These are phyloP conservation scores for Aureobasidium sp. DNA, from an alignment of 2,329 filamentous ascomycete genomes.

Conservation along the genomic window DNA sequence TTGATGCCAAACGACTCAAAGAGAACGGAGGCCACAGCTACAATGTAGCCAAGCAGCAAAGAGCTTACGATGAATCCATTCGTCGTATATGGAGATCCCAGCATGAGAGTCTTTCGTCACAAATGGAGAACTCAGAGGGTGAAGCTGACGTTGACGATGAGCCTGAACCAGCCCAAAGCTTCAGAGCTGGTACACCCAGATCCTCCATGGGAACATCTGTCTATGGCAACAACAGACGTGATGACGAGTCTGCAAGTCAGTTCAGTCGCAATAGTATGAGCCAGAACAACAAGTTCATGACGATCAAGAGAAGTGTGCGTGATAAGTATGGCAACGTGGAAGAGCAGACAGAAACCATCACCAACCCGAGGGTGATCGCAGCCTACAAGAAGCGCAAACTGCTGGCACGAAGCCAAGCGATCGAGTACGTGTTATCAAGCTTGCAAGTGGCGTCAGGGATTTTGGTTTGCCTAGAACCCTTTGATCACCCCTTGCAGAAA, in stretches of 20 bases:
- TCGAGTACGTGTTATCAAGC: conserved; percentile 50
- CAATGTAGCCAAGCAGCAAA: conserved; percentile 91
- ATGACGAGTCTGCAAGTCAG: conserved; percentile 65
- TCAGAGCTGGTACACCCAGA: conserved; percentile 50
- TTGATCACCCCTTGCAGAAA: not conserved
- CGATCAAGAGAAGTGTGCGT: conserved; percentile 61
- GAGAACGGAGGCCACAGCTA: conserved; percentile 83
- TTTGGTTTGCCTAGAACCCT: not conserved
- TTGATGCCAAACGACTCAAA: conserved; percentile 64
- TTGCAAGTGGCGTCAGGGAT: not conserved
- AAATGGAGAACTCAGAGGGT: conserved; percentile 64
- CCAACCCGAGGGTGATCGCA: conserved; percentile 75
- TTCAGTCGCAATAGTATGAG: conserved; percentile 37
- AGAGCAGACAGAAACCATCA: conserved; percentile 17
- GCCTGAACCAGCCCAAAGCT: conserved; percentile 27
- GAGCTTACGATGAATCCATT: conserved; percentile 85
- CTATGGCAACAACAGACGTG: conserved; percentile 37
- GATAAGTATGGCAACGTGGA: conserved; percentile 46
- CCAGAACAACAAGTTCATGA: conserved; percentile 58
- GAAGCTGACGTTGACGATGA: conserved; percentile 55
- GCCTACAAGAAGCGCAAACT: conserved; percentile 76
- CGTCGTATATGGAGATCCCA: conserved; percentile 88
- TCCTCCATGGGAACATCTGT: conserved; percentile 55
- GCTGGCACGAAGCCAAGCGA: conserved; percentile 59
- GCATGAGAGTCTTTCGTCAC: conserved; percentile 65